Percentiles rank a stretch among this genome's conserved stretches.
Evolutionary conservation across 1,139 yeast genomes (phyloP).

Genomic region (Scheffersomyces quercinus): DNA sequence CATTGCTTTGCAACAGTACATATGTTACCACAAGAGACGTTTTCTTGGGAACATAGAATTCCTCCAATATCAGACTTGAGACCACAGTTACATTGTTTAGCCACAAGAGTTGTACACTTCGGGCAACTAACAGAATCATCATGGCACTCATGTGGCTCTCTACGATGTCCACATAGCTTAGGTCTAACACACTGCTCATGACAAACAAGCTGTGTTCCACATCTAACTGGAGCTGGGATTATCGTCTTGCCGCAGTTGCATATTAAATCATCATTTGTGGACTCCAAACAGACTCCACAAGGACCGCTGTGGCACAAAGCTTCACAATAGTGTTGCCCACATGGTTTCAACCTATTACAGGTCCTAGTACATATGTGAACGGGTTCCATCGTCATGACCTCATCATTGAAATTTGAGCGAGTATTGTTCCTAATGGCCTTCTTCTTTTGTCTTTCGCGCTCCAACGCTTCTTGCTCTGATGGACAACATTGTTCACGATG

Average conservation of each 20-base stretch:
- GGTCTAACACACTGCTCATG: slow-evolving; percentile 64
- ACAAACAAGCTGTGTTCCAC: slow-evolving; percentile 80
- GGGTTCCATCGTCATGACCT: slow-evolving; percentile 66
- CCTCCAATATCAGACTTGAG: slow-evolving; percentile 53
- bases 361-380: slow-evolving; percentile 72
- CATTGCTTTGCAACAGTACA: slow-evolving; percentile 61
- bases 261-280: slow-evolving; percentile 75
- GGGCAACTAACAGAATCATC: slow-evolving; percentile 65
- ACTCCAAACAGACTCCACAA: slow-evolving; percentile 82
- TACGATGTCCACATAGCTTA: slow-evolving; percentile 72
- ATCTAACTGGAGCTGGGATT: slow-evolving; percentile 82
- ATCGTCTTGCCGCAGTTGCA: slow-evolving; percentile 87
- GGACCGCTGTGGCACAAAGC: slow-evolving; percentile 82
- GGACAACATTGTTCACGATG: slow-evolving; percentile 73
- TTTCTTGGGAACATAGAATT: slow-evolving; percentile 67
- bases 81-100: slow-evolving; percentile 74
- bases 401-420: slow-evolving; percentile 39
- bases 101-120: slow-evolving; percentile 69
- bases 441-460: slow-evolving; percentile 58
- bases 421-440: slow-evolving; percentile 49
- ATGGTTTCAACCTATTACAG: slow-evolving; percentile 66
- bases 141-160: slow-evolving; percentile 77
- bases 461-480: slow-evolving; percentile 61
- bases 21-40: slow-evolving; percentile 69
- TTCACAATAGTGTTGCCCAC: slow-evolving; percentile 75